Evolutionary conservation across 768 basidiomycete genomes (phyloP).

Genomic region (Cystobasidium ongulense): DNA sequence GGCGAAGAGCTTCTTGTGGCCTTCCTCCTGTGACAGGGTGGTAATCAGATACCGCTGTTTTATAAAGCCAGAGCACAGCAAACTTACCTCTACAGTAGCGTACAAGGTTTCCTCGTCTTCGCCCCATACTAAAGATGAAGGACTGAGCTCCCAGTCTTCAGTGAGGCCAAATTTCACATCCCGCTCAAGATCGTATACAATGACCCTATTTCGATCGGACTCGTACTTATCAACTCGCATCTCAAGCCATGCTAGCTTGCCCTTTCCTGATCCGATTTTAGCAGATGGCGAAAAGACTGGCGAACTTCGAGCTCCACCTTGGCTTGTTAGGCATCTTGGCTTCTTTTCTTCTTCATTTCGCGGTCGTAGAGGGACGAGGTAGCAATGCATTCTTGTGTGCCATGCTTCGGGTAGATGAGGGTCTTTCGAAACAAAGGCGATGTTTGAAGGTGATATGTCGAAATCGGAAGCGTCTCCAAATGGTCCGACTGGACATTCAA

Average conservation of each 20-base stretch:
- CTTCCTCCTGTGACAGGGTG: slow-evolving; percentile 71
- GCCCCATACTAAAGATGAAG: slow-evolving; percentile 33
- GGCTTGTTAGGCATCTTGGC: slow-evolving; percentile 64
- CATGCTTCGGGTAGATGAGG: slow-evolving; percentile 63
- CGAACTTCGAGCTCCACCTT: slow-evolving; percentile 67
- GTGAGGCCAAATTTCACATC: slow-evolving; percentile 66
- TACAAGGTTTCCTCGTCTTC: slow-evolving; percentile 46
- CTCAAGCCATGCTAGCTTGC: slow-evolving; percentile 67
- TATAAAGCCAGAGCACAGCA: background rate
- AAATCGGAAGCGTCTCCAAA: slow-evolving; percentile 80
- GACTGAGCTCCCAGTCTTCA: slow-evolving; percentile 74
- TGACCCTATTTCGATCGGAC: slow-evolving; percentile 61
- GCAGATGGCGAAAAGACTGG: slow-evolving; percentile 63
- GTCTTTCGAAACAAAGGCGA: slow-evolving; percentile 81
- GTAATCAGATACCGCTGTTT: background rate
- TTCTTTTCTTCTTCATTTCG: slow-evolving; percentile 46
- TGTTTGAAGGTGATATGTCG: slow-evolving; percentile 59
- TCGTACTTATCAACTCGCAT: slow-evolving; percentile 82
- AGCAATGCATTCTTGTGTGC: slow-evolving; percentile 87
- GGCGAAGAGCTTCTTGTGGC: slow-evolving; percentile 64
- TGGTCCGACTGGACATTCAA: slow-evolving; percentile 61
- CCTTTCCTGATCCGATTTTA: slow-evolving; percentile 44
- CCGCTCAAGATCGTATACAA: slow-evolving; percentile 65
- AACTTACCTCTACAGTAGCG: slow-evolving; percentile 57
- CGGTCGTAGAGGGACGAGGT: slow-evolving; percentile 54